Evolutionary conservation across 768 basidiomycete species (phyloP).

Genomic region (Tylopilus plumbeoviolaceoides): DNA sequence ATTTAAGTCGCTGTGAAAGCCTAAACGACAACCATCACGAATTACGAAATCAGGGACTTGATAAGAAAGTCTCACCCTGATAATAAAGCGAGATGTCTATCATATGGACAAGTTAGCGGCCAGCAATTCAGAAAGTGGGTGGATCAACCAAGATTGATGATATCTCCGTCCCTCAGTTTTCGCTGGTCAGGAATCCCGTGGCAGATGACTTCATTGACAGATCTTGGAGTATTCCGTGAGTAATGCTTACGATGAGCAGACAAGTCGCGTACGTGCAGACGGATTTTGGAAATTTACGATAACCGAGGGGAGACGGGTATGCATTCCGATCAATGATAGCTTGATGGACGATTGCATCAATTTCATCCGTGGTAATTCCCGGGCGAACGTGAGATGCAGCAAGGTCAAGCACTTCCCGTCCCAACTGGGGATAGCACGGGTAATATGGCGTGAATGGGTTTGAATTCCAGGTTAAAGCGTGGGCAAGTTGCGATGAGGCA

Average conservation of each 20-base stretch:
- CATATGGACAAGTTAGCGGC: constrained; percentile 11
- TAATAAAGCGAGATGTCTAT: constrained; percentile 79
- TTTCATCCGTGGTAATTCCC: constrained; percentile 94
- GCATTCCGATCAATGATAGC: constrained; percentile 86
- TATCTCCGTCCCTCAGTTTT: constrained; percentile 87
- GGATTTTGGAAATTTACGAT: constrained; percentile 90
- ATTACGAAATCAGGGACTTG: not conserved
- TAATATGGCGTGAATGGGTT: not conserved
- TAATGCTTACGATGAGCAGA: not conserved
- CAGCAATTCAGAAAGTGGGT: constrained; percentile 5
- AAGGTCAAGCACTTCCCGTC: constrained; percentile 89
- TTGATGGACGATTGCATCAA: constrained; percentile 91
- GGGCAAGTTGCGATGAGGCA: not conserved
- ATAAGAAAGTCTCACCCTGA: constrained; percentile 46
- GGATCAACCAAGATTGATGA: constrained; percentile 82
- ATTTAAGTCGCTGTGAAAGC: constrained; percentile 91
- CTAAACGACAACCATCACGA: constrained; percentile 33
- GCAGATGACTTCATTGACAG: constrained; percentile 94
- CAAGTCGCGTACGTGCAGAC: constrained; percentile 78
- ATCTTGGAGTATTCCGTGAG: constrained; percentile 40
- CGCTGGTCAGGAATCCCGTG: constrained; percentile 93
- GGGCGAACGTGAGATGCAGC: constrained; percentile 82
- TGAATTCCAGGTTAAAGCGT: not conserved
- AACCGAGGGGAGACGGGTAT: constrained; percentile 93
- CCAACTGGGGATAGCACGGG: constrained; percentile 50